phyloP scores from a whole-genome alignment of 129 eudicot genomes.

The Logfia minima region DNA sequence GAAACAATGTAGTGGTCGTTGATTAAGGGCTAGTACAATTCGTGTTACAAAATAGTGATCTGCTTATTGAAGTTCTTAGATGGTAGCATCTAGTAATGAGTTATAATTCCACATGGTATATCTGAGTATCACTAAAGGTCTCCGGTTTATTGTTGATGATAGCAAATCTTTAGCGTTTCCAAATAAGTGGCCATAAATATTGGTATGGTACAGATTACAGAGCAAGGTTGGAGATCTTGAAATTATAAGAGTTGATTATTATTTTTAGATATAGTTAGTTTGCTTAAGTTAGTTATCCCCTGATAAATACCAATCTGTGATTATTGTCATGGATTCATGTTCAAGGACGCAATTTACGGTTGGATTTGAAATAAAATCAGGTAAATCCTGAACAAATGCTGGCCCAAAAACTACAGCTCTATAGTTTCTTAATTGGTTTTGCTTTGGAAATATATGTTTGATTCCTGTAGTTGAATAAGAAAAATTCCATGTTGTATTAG shows the following conservation, averaged over 20 bases:
- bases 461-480: background rate
- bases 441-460: background rate
- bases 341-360: background rate
- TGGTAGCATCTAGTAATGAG: background rate
- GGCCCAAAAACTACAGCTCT: background rate
- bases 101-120: background rate
- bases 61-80: background rate
- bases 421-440: background rate
- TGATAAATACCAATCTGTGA: background rate
- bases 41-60: background rate
- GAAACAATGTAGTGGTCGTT: conserved; percentile 2
- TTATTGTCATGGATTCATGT: background rate
- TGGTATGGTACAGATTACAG: background rate
- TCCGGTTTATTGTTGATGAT: background rate
- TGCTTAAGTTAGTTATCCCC: background rate
- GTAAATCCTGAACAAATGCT: background rate
- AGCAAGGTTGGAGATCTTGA: background rate
- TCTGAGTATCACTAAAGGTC: background rate
- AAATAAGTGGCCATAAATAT: background rate
- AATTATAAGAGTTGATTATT: background rate
- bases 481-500: background rate
- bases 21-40: background rate
- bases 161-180: background rate
- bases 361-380: background rate
- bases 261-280: background rate